Percentiles rank a stretch among this genome's conserved stretches.
These are phyloP conservation scores for Trichophyton schoenleinii DNA, from an alignment of 2,329 filamentous ascomycete species.

Conservation along the genomic window DNA sequence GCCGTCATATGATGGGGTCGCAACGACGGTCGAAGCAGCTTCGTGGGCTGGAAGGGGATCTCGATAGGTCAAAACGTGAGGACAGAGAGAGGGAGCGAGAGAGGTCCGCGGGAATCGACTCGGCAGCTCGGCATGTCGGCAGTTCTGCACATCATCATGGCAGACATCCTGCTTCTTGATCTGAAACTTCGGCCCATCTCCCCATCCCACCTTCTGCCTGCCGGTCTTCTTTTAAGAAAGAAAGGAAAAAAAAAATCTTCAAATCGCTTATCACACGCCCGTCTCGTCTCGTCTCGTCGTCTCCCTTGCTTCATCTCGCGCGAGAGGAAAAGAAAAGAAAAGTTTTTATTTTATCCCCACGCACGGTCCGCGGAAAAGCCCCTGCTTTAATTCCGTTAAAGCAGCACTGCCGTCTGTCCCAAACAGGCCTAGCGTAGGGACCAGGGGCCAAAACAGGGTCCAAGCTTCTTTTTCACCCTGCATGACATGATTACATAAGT, in stretches of 20 bases:
- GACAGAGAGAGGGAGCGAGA: not conserved
- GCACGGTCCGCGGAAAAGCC: conserved; percentile 1
- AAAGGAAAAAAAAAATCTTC: not conserved
- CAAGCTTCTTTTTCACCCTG: not conserved
- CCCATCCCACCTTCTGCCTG: too few relatives aligned
- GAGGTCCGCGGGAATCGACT: not conserved
- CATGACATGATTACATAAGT: not conserved
- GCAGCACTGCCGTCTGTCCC: not conserved
- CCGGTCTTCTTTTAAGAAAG: too few relatives aligned
- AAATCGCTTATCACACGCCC: not conserved
- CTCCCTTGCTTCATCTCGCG: not conserved
- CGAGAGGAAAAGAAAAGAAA: not conserved
- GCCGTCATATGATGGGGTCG: not conserved
- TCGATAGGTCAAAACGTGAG: not conserved
- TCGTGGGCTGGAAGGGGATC: not conserved
- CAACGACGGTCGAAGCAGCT: not conserved
- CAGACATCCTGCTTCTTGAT: too few relatives aligned
- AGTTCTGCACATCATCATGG: too few relatives aligned
- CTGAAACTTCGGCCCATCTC: too few relatives aligned
- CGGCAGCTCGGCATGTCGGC: too few relatives aligned
- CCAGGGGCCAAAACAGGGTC: not conserved
- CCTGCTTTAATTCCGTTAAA: not conserved
- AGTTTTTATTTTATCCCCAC: not conserved
- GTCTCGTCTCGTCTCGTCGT: not conserved
- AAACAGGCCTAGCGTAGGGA: not conserved